Evolutionary conservation across 352 stramenopile genomes (phyloP).

Genomic region (Phytophthora syringae): DNA sequence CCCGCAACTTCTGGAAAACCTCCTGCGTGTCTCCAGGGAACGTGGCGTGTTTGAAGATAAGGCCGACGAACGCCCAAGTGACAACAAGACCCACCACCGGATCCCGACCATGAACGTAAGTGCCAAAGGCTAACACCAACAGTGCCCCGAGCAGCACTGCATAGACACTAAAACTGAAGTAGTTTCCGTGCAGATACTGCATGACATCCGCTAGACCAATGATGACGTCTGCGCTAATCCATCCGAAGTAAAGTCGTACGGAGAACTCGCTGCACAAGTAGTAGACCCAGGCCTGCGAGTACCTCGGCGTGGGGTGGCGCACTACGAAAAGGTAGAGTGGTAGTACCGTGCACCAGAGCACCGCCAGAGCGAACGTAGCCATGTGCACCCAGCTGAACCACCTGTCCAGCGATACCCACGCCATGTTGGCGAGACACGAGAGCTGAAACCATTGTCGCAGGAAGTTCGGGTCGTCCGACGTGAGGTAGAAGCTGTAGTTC

Average conservation of each 20-base stretch:
- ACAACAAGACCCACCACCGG: conserved; percentile 57
- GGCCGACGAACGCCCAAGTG: conserved; percentile 49
- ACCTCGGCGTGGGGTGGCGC: conserved; percentile 50
- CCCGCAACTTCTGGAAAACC: conserved; percentile 56
- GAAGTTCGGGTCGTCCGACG: conserved; percentile 50
- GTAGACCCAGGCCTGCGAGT: conserved; percentile 51
- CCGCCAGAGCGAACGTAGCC: conserved; percentile 55
- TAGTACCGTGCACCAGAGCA: conserved; percentile 66
- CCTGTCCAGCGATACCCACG: conserved; percentile 53
- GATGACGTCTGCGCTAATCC: conserved; percentile 52
- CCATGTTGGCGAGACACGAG: conserved; percentile 56
- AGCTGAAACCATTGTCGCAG: conserved; percentile 64
- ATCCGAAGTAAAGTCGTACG: conserved; percentile 64
- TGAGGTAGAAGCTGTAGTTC: conserved; percentile 63
- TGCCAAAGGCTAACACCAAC: conserved; percentile 51
- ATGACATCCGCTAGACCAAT: conserved; percentile 53
- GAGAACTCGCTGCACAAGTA: conserved; percentile 70
- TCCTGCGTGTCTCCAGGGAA: conserved; percentile 49
- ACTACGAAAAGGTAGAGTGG: conserved; percentile 65
- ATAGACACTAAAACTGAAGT: conserved; percentile 59
- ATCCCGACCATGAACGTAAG: conserved; percentile 58
- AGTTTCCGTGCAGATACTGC: conserved; percentile 53
- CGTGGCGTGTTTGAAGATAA: conserved; percentile 44
- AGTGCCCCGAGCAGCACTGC: conserved; percentile 44
- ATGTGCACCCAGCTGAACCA: conserved; percentile 66